Evolutionary conservation across 257 asterid genomes (phyloP).

Genomic region (Petrea volubilis): DNA sequence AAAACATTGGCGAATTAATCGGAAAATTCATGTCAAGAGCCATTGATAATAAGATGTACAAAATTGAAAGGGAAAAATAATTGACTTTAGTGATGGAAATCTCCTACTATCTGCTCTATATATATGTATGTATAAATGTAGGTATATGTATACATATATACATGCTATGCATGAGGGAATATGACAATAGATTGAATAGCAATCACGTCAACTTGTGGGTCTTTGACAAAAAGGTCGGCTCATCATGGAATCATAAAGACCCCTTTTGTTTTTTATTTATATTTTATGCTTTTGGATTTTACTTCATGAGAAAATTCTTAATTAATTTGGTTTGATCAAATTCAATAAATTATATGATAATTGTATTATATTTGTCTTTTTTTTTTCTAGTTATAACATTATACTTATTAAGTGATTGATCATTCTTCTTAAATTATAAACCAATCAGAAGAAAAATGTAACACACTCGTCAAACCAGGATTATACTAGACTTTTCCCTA

Average conservation of each 20-base stretch:
- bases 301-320: too few species aligned
- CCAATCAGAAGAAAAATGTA: too few species aligned
- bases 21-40: slow-evolving; percentile 29
- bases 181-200: slow-evolving; percentile 3
- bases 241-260: slow-evolving; percentile 28
- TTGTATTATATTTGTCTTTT: too few species aligned
- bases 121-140: slow-evolving; percentile 7
- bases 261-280: neutral
- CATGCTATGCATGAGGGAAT: slow-evolving; percentile 38
- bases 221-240: slow-evolving; percentile 39
- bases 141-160: slow-evolving; percentile 14
- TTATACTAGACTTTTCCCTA: too few species aligned
- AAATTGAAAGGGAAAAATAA: slow-evolving; percentile 6
- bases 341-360: too few species aligned
- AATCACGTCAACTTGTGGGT: slow-evolving; percentile 25
- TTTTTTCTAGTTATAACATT: too few species aligned
- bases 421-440: too few species aligned
- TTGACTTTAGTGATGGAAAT: neutral
- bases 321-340: too few species aligned
- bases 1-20: slow-evolving; percentile 25
- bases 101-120: slow-evolving; percentile 18
- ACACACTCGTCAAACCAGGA: too few species aligned
- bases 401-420: too few species aligned
- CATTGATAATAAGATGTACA: slow-evolving; percentile 32
- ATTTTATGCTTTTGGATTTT: too few species aligned